Evolutionary conservation across 2,329 filamentous ascomycete species (phyloP).

Genomic region (Colletotrichum eremochloae): DNA sequence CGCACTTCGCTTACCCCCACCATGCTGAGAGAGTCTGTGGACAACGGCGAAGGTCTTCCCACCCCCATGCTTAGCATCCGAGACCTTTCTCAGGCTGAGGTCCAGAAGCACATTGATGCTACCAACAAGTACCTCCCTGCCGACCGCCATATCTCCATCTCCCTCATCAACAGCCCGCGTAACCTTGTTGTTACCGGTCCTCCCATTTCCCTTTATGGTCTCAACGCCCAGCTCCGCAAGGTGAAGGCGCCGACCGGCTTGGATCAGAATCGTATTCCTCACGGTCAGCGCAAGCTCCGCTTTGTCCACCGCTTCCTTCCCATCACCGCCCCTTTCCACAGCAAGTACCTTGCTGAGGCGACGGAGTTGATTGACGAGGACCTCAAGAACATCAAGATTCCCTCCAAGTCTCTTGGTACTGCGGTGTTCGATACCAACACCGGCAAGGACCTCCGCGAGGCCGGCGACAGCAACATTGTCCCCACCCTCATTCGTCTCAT

Average conservation of each 20-base stretch:
- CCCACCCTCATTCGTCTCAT: conserved; percentile 92
- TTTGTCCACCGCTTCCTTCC: conserved; percentile 98
- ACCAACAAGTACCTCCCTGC: conserved; percentile 96
- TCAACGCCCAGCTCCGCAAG: conserved; percentile 95
- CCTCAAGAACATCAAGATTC: conserved; percentile 83
- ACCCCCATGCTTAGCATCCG: conserved; percentile 99
- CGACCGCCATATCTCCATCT: conserved; percentile 94
- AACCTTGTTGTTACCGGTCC: conserved; percentile 98
- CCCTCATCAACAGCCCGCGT: conserved; percentile 94
- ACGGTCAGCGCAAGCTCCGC: conserved; percentile 94
- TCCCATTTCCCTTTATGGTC: conserved; percentile 94
- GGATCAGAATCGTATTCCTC: conserved; percentile 93
- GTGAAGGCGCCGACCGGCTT: conserved; percentile 98
- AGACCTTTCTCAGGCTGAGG: conserved; percentile 86
- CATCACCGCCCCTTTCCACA: conserved; percentile 98
- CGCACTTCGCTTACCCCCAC: conserved; percentile 92
- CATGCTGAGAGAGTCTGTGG: conserved; percentile 91
- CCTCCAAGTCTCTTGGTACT: conserved; percentile 80
- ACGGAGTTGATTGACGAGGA: conserved; percentile 88
- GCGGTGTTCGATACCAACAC: conserved; percentile 92
- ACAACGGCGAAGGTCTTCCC: conserved; percentile 93
- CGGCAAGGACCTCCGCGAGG: conserved; percentile 83
- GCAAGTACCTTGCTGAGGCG: conserved; percentile 88
- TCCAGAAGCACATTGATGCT: conserved; percentile 96
- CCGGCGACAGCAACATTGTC: conserved; percentile 82